Conservation (phyloP, 495 filamentous ascomycete species). For the Penicillium steckii region DNA sequence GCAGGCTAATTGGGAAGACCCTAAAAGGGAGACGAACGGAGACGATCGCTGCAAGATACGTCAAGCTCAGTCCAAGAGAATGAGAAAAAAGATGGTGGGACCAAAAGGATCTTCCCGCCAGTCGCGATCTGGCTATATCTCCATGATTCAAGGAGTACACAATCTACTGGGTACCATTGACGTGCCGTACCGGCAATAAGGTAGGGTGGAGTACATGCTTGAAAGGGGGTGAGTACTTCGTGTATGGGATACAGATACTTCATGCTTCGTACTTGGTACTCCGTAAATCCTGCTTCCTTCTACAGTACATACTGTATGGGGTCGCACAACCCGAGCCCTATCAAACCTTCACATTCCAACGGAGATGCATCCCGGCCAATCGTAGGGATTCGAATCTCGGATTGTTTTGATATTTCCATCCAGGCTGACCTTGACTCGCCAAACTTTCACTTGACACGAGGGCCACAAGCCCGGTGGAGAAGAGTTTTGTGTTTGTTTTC, state of each 20-base stretch:
- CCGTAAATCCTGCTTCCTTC: neutral
- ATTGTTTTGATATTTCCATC: conserved; percentile 13
- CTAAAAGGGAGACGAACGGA: conserved; percentile 13
- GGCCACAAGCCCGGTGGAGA: neutral
- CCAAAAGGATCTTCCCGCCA: conserved; percentile 1
- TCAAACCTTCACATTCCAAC: neutral
- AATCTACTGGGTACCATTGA: neutral
- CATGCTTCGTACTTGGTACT: no score
- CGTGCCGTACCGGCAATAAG: no score
- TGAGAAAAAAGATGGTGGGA: conserved; percentile 11
- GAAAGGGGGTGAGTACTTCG: no score
- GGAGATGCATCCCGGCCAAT: conserved; percentile 15
- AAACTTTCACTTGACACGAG: conserved; percentile 1
- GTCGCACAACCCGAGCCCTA: conserved; percentile 8
- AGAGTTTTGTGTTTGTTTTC: neutral
- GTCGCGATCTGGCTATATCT: neutral
- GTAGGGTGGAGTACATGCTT: no score
- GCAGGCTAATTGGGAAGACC: conserved; percentile 8
- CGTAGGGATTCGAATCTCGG: conserved; percentile 1
- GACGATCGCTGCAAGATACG: conserved; percentile 33
- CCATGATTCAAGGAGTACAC: no score
- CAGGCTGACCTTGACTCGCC: conserved; percentile 13
- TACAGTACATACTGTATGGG: no score
- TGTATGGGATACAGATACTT: no score
- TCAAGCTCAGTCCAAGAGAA: conserved; percentile 12